Conservation (phyloP, 2,329 filamentous ascomycete species). For the Lecanicillium sp. region DNA sequence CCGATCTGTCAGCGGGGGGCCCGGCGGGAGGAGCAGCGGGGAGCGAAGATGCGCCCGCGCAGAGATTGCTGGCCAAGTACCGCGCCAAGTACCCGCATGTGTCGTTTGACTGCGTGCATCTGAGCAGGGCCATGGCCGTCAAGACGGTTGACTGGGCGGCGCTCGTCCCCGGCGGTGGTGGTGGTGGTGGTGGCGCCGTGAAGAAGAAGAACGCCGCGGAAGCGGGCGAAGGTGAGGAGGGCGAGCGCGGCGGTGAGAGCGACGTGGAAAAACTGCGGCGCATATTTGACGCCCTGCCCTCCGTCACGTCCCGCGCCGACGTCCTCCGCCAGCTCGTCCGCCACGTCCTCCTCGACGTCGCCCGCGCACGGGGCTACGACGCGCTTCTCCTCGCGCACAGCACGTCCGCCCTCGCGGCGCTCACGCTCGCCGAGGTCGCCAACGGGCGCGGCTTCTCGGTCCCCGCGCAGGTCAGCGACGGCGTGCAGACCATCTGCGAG, state of each 20-base stretch:
- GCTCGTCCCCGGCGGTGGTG: slow-evolving; percentile 28
- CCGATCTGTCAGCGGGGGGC: slow-evolving; percentile 29
- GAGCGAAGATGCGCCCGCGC: slow-evolving; percentile 27
- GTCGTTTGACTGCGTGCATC: slow-evolving; percentile 53
- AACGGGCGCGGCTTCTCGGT: slow-evolving; percentile 83
- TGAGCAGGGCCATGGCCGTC: slow-evolving; percentile 56
- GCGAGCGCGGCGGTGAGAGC: slow-evolving; percentile 21
- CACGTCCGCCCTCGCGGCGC: slow-evolving; percentile 81
- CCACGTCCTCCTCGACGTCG: slow-evolving; percentile 62
- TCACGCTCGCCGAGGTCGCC: slow-evolving; percentile 79
- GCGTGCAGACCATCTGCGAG: slow-evolving; percentile 37
- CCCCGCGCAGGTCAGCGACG: slow-evolving; percentile 77
- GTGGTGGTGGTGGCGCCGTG: slow-evolving; percentile 10
- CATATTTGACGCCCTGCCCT: slow-evolving; percentile 57
- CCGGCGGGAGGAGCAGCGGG: too few species aligned
- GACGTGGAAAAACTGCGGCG: slow-evolving; percentile 39
- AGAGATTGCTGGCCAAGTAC: slow-evolving; percentile 45
- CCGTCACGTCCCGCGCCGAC: slow-evolving; percentile 71
- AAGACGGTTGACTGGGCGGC: slow-evolving; percentile 48
- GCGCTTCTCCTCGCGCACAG: slow-evolving; percentile 77
- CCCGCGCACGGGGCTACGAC: slow-evolving; percentile 54
- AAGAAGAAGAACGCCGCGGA: too few species aligned
- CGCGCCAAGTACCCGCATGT: slow-evolving; percentile 60
- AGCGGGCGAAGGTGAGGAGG: slow-evolving; percentile 1
- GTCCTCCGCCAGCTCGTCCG: slow-evolving; percentile 64